Conservation (phyloP, 129 eudicot genomes). For the Flaveria sonorensis region DNA sequence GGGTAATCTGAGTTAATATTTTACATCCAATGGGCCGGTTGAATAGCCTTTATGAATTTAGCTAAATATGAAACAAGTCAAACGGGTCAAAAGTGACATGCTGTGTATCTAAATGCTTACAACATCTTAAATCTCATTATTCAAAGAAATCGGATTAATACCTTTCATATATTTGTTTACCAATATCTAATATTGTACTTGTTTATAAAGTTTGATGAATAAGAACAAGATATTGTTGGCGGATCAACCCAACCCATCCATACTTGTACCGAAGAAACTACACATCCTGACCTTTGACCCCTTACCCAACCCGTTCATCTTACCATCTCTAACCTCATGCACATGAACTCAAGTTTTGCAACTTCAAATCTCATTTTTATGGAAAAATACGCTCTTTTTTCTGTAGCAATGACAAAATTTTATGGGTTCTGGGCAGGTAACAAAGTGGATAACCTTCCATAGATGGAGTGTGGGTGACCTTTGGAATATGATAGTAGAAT, state of each 20-base stretch:
- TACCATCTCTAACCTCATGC: too few species aligned
- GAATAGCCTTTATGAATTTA: not conserved
- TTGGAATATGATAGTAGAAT: conserved; percentile 74
- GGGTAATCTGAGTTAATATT: not conserved
- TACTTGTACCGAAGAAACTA: not conserved
- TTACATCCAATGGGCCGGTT: not conserved
- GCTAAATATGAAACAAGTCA: not conserved
- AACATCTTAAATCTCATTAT: not conserved
- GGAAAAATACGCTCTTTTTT: too few species aligned
- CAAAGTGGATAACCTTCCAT: conserved; percentile 58
- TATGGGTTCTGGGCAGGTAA: conserved; percentile 39
- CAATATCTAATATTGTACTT: not conserved
- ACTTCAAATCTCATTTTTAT: too few species aligned
- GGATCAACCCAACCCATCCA: too few species aligned
- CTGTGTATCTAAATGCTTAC: too few species aligned
- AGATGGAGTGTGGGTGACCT: conserved; percentile 84
- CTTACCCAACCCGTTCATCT: not conserved
- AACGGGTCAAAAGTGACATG: not conserved
- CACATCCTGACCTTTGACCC: not conserved
- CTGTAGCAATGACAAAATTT: conserved; percentile 1
- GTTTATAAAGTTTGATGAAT: not conserved
- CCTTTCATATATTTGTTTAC: not conserved
- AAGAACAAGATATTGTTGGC: not conserved
- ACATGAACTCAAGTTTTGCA: too few species aligned
- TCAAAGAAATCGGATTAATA: not conserved